A percentile compares a stretch with the other conserved stretches of the same genome.
These are phyloP conservation scores for Trametes cinnabarina DNA, from an alignment of 768 basidiomycete genomes.

Conservation along the genomic window DNA sequence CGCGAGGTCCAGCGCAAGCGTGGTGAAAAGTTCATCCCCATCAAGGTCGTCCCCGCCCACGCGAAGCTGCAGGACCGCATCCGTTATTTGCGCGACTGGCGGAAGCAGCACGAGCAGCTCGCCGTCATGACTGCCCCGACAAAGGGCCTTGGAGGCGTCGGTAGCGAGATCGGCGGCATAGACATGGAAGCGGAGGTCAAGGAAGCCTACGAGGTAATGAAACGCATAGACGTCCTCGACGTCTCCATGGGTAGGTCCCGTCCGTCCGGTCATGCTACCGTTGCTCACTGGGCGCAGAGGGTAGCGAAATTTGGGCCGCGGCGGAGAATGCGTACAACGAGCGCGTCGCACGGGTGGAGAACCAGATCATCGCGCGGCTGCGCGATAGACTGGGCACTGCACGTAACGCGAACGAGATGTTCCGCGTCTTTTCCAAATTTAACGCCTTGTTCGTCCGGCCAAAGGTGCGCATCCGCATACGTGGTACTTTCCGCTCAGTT, in stretches of 20 bases:
- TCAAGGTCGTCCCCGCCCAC: constrained; percentile 91
- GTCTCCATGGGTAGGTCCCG: constrained; percentile 74
- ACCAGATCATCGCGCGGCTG: constrained; percentile 93
- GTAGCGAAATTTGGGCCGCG: constrained; percentile 96
- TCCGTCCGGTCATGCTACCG: neutral
- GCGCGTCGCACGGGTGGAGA: constrained; percentile 94
- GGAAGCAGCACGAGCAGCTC: constrained; percentile 96
- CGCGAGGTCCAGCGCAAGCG: constrained; percentile 91
- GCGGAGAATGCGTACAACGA: constrained; percentile 99
- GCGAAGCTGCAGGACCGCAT: constrained; percentile 86
- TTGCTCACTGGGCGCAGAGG: constrained; percentile 51
- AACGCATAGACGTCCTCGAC: constrained; percentile 94
- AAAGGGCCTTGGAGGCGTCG: constrained; percentile 72
- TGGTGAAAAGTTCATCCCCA: constrained; percentile 91
- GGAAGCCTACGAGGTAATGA: constrained; percentile 95
- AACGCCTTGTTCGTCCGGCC: constrained; percentile 95
- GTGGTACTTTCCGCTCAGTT: no score
- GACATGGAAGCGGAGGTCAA: constrained; percentile 99
- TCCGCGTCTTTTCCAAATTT: constrained; percentile 97
- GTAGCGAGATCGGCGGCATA: constrained; percentile 82
- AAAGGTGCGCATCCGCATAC: constrained; percentile 52
- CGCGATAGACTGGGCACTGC: constrained; percentile 93
- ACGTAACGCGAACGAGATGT: constrained; percentile 98
- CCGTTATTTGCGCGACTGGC: constrained; percentile 85
- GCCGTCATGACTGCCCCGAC: constrained; percentile 97